A percentile compares a stretch with the other conserved stretches of the same genome.
Evolutionary conservation across 768 basidiomycete species (phyloP).

Genomic region (Cyclocybe aegerita): DNA sequence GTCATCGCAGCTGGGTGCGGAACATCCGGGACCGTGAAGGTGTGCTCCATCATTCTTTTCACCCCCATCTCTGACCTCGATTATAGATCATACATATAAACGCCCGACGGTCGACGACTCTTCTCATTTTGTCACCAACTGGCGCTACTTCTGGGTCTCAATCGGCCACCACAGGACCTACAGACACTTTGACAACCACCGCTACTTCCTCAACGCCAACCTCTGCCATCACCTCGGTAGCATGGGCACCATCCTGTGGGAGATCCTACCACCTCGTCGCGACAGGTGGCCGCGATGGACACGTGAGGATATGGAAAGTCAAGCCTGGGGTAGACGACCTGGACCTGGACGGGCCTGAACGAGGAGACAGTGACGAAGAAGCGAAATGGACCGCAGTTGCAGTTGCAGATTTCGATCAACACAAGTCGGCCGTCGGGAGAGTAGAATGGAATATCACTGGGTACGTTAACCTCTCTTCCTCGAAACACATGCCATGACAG

Average conservation of each 20-base stretch:
- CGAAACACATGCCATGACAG: background rate
- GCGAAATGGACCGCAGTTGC: constrained; percentile 69
- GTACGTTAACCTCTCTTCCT: constrained; percentile 31
- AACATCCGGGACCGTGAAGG: constrained; percentile 73
- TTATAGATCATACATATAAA: constrained; percentile 73
- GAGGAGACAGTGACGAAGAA: constrained; percentile 43
- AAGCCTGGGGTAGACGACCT: constrained; percentile 53
- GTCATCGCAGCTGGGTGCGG: constrained; percentile 79
- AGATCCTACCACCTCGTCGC: constrained; percentile 94
- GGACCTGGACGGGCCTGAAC: constrained; percentile 27
- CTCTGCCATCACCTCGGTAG: constrained; percentile 75
- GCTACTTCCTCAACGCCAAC: constrained; percentile 38
- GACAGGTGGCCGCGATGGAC: constrained; percentile 84
- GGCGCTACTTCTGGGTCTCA: background rate
- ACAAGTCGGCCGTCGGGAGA: constrained; percentile 78
- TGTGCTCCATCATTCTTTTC: constrained; percentile 26
- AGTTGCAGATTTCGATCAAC: constrained; percentile 87
- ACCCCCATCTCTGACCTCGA: background rate
- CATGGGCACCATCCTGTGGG: constrained; percentile 95
- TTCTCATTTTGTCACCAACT: constrained; percentile 48
- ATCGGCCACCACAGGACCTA: constrained; percentile 7
- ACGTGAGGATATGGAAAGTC: constrained; percentile 88
- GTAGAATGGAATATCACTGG: constrained; percentile 96
- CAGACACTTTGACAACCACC: constrained; percentile 13
- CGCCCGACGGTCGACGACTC: constrained; percentile 62